Base-by-base conservation (phyloP, 2,329 filamentous ascomycete genomes). In the Pleurostoma richardsiae region DNA sequence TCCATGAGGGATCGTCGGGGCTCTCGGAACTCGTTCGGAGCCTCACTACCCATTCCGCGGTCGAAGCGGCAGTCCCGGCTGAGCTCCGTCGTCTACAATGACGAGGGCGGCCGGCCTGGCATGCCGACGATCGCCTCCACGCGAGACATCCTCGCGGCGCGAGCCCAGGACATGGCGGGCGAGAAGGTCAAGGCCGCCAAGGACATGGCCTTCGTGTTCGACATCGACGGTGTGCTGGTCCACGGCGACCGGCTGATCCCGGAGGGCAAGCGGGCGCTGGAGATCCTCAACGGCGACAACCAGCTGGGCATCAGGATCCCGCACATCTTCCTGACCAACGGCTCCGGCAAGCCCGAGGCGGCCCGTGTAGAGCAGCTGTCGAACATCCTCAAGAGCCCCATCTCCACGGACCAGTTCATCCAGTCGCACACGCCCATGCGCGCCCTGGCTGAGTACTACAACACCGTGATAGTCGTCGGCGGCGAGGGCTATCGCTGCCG, bases 161-260 rank as follows among this genome's bases (percentile, higher is more conserved):
- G 88, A 66, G 73, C 88, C 26, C 86, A 90, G 68, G 80, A 83
- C 52, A 71, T 88, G 53, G 74, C 78, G 55, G 66, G 76, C 47
- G 77, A 83, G 56, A 87, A 86, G 70, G 85, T 86, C 11, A 68
- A 69, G 30, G 76, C 77, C 48, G 85, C 84, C 49, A 89, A 89
- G 76, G 83, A 89, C 70, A 88, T 90, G 84, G 83, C 84, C 5
- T 90, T 90, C 54, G 86, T 84, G 58, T 91, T 90, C 54, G 87
- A 90, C 65, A 85, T 86, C 49, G 87, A 90, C 57, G 86, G 85
- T 71, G 85, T 90, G 49, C 73, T 89, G 28, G 85, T 88, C 47
- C 85, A 88, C 66, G 84, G 84, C 59, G 83, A 85, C 66, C 74
- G 83, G 48, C 68, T 86, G 49, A 88, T 88, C 52, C 82, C 82